These are phyloP conservation scores for Podospora pseudocomata DNA, from an alignment of 495 filamentous ascomycete species.

Conservation along the genomic window DNA sequence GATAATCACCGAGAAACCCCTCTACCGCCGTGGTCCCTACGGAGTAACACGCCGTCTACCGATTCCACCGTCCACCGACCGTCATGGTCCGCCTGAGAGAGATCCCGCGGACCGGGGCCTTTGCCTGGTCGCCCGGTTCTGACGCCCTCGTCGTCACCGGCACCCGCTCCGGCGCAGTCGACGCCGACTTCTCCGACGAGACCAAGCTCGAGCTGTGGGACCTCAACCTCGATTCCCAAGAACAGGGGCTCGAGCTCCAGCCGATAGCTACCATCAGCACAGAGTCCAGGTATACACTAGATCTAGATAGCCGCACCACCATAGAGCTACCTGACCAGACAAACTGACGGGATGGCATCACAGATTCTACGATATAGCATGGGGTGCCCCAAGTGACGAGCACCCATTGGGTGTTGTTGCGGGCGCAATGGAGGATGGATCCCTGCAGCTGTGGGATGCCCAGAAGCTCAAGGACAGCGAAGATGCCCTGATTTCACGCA, in stretches of 20 bases:
- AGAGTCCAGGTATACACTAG: slow-evolving; percentile 78
- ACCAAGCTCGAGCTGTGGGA: slow-evolving; percentile 97
- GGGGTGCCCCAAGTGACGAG: slow-evolving; percentile 74
- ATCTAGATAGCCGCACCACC: background rate
- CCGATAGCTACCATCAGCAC: slow-evolving; percentile 78
- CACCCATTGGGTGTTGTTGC: slow-evolving; percentile 83
- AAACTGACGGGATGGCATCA: slow-evolving; percentile 15
- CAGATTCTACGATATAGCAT: slow-evolving; percentile 96
- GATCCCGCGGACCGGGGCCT: slow-evolving; percentile 92
- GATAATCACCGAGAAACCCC: slow-evolving; percentile 3
- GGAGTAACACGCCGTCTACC: slow-evolving; percentile 3
- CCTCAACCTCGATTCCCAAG: slow-evolving; percentile 68
- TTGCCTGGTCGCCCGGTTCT: slow-evolving; percentile 86
- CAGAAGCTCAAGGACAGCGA: slow-evolving; percentile 70
- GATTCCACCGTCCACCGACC: slow-evolving; percentile 32
- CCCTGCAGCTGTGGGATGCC: slow-evolving; percentile 93
- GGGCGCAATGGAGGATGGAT: slow-evolving; percentile 91
- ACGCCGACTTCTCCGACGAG: slow-evolving; percentile 96
- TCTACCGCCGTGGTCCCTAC: slow-evolving; percentile 4
- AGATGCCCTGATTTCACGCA: slow-evolving; percentile 75
- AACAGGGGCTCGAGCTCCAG: slow-evolving; percentile 76
- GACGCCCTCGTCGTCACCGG: slow-evolving; percentile 88
- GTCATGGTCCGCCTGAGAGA: slow-evolving; percentile 93
- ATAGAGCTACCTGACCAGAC: background rate
- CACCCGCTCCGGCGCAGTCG: slow-evolving; percentile 89